phyloP scores from a whole-genome alignment of 2,329 filamentous ascomycete genomes.

The Epichloe sibirici region DNA sequence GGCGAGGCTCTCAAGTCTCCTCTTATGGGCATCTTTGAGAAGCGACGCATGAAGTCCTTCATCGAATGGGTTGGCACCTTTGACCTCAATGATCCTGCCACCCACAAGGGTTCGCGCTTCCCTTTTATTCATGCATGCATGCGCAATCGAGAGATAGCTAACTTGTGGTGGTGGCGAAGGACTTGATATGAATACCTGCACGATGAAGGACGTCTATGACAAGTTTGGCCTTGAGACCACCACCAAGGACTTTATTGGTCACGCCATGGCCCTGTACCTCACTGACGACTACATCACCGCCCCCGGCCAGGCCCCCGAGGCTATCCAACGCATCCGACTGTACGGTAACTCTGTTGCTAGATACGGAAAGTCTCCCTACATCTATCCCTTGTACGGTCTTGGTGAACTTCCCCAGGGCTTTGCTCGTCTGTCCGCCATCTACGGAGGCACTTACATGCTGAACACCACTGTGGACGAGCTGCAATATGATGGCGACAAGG shows the following conservation, averaged over 20 bases:
- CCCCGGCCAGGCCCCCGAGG: slow-evolving; percentile 64
- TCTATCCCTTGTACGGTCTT: slow-evolving; percentile 96
- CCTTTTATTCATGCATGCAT: not conserved
- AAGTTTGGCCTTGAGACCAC: slow-evolving; percentile 86
- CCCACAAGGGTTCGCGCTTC: slow-evolving; percentile 63
- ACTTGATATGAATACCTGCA: slow-evolving; percentile 63
- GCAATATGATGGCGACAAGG: slow-evolving; percentile 70
- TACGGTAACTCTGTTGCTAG: slow-evolving; percentile 97
- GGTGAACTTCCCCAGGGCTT: slow-evolving; percentile 97
- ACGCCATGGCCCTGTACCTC: slow-evolving; percentile 93
- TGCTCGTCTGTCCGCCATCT: slow-evolving; percentile 92
- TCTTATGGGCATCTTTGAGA: slow-evolving; percentile 95
- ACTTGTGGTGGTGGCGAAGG: slow-evolving; percentile 35
- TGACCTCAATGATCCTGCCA: slow-evolving; percentile 65
- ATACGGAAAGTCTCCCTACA: slow-evolving; percentile 98
- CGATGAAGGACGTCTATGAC: slow-evolving; percentile 98
- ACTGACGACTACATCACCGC: slow-evolving; percentile 76
- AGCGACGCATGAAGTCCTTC: slow-evolving; percentile 92
- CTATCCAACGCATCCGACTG: slow-evolving; percentile 82
- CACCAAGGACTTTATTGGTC: slow-evolving; percentile 92
- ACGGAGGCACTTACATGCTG: slow-evolving; percentile 98
- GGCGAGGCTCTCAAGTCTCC: slow-evolving; percentile 82
- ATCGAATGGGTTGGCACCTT: slow-evolving; percentile 90
- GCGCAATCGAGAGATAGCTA: slow-evolving; percentile 5
- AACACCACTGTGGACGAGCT: slow-evolving; percentile 92